phyloP scores from a whole-genome alignment of 768 basidiomycete genomes.

The Amanita rubescens region DNA sequence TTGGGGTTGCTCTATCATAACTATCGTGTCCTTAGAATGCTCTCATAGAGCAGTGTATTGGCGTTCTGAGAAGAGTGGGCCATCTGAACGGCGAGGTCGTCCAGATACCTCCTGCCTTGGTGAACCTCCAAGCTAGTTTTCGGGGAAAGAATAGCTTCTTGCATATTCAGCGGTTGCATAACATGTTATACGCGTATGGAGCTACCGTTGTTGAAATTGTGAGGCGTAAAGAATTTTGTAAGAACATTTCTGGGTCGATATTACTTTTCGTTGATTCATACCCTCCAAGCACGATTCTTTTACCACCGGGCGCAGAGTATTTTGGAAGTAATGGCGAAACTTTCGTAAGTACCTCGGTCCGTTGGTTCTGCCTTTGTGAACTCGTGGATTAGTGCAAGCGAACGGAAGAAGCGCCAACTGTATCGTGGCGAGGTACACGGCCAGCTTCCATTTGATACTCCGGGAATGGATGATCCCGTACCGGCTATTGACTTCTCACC shows the following conservation, averaged over 20 bases:
- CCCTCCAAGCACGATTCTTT: slow-evolving; percentile 61
- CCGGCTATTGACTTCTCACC: slow-evolving; percentile 78
- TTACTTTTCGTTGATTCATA: not conserved
- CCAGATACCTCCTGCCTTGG: slow-evolving; percentile 57
- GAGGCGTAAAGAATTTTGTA: slow-evolving; percentile 83
- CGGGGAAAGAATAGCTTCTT: slow-evolving; percentile 76
- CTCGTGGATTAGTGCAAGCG: slow-evolving; percentile 44
- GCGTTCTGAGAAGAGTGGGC: slow-evolving; percentile 68
- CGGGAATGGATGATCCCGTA: slow-evolving; percentile 74
- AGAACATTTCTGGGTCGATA: slow-evolving; percentile 15
- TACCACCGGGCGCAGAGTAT: slow-evolving; percentile 74
- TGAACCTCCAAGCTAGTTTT: slow-evolving; percentile 62
- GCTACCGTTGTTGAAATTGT: slow-evolving; percentile 89
- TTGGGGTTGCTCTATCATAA: slow-evolving; percentile 16
- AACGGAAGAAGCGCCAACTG: slow-evolving; percentile 77
- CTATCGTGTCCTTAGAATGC: slow-evolving; percentile 44
- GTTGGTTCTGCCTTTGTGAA: not conserved
- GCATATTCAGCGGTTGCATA: slow-evolving; percentile 86
- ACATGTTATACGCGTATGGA: slow-evolving; percentile 87
- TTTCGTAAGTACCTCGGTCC: slow-evolving; percentile 51
- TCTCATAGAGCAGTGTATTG: slow-evolving; percentile 61
- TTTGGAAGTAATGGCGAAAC: slow-evolving; percentile 79
- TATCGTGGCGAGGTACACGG: slow-evolving; percentile 81
- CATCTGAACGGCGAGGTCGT: slow-evolving; percentile 76
- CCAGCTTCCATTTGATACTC: slow-evolving; percentile 80